Conservation (phyloP, 2,329 filamentous ascomycete species). For the Monosporascus sp. region DNA sequence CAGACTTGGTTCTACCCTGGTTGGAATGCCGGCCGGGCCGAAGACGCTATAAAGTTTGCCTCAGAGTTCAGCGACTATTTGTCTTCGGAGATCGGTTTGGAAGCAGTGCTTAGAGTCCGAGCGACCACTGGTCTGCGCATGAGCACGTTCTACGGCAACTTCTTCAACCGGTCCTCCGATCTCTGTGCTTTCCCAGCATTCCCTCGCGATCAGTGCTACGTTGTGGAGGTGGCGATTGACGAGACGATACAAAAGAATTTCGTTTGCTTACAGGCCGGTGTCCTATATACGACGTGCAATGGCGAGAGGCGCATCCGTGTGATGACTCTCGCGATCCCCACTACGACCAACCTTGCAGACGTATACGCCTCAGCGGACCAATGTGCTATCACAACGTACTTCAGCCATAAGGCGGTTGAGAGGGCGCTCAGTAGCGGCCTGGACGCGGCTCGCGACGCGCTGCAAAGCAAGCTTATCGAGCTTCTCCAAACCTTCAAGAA, state of each 20-base stretch:
- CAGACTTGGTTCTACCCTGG: conserved; percentile 98
- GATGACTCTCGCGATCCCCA: conserved; percentile 86
- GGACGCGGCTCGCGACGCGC: conserved; percentile 82
- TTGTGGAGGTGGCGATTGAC: conserved; percentile 96
- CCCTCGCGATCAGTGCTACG: conserved; percentile 93
- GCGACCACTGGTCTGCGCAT: conserved; percentile 92
- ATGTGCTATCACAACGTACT: conserved; percentile 87
- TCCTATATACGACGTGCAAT: conserved; percentile 96
- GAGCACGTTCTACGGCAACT: conserved; percentile 98
- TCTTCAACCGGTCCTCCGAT: conserved; percentile 97
- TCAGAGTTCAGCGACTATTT: conserved; percentile 95
- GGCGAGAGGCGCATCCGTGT: conserved; percentile 93
- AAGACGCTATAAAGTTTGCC: conserved; percentile 97
- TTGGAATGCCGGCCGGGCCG: conserved; percentile 89
- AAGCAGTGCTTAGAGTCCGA: conserved; percentile 91
- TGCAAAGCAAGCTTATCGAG: conserved; percentile 89
- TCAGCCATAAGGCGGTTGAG: conserved; percentile 96
- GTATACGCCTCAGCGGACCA: conserved; percentile 94
- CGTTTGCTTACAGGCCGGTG: conserved; percentile 88
- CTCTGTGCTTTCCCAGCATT: conserved; percentile 97
- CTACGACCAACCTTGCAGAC: conserved; percentile 83
- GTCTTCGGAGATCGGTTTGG: conserved; percentile 92
- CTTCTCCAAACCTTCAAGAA: conserved; percentile 94
- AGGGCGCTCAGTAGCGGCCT: conserved; percentile 78
- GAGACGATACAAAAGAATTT: conserved; percentile 89